phyloP scores from a whole-genome alignment of 768 basidiomycete genomes.

The Cantharellus cinnabarinus region DNA sequence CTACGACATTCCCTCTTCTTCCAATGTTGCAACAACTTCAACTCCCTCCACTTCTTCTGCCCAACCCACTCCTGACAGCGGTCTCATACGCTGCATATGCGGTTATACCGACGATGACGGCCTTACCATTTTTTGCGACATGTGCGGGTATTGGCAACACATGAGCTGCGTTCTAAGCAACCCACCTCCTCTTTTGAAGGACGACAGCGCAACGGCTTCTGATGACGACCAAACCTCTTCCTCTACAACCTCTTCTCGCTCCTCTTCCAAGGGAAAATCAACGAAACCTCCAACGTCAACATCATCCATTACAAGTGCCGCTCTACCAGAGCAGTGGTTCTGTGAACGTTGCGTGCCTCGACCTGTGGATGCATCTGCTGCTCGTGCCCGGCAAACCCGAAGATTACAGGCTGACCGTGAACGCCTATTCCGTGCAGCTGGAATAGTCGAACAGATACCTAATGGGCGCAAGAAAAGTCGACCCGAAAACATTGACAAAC shows the following conservation, averaged over 20 bases:
- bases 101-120: conserved; percentile 23
- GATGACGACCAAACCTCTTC: not conserved
- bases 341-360: conserved; percentile 20
- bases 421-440: not conserved
- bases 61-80: conserved; percentile 4
- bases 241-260: conserved; percentile 1
- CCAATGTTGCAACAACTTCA: not conserved
- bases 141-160: conserved; percentile 26
- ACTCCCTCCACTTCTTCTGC: not conserved
- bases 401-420: not conserved
- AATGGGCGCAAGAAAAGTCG: not conserved
- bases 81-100: conserved; percentile 22
- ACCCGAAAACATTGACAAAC: not conserved
- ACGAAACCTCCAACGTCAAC: not conserved
- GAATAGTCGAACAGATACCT: not conserved
- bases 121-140: conserved; percentile 26
- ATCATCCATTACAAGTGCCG: not conserved
- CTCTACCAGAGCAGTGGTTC: conserved; percentile 17
- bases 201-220: not conserved
- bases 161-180: conserved; percentile 21
- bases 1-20: not conserved
- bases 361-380: not conserved
- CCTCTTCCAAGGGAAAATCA: not conserved
- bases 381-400: not conserved
- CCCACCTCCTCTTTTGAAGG: not conserved